Evolutionary conservation across 179 eudicot species (phyloP).

Genomic region (Beta lomatogona): DNA sequence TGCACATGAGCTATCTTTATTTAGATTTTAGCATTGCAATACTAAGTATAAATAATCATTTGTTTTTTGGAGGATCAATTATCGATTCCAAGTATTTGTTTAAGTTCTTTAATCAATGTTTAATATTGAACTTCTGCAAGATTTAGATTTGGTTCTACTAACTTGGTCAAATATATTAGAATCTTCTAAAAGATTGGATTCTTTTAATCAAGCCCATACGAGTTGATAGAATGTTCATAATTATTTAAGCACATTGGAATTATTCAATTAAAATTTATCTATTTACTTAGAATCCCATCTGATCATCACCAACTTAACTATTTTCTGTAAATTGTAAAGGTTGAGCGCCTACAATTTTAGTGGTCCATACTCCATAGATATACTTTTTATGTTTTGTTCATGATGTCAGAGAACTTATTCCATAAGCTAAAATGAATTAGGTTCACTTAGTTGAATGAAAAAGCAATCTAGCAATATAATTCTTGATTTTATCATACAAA

Average conservation of each 20-base stretch:
- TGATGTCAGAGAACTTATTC: background rate
- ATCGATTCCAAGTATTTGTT: background rate
- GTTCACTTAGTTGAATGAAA: too few species aligned
- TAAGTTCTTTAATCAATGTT: background rate
- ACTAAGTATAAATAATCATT: too few species aligned
- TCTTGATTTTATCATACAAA: too few species aligned
- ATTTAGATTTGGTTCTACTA: slow-evolving; percentile 2
- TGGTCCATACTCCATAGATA: background rate
- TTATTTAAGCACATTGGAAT: background rate
- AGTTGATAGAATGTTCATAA: background rate
- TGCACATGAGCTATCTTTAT: too few species aligned
- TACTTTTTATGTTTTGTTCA: background rate
- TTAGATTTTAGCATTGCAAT: too few species aligned
- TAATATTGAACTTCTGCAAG: background rate
- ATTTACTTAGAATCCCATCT: background rate
- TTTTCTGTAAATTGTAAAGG: too few species aligned
- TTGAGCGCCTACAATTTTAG: too few species aligned
- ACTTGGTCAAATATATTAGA: background rate
- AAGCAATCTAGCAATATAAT: too few species aligned
- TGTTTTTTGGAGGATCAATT: too few species aligned
- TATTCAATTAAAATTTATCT: background rate
- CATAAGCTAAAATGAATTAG: background rate
- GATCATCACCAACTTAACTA: background rate
- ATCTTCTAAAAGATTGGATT: background rate
- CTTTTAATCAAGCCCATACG: background rate